A percentile compares a stretch with the other conserved stretches of the same genome.
phyloP scores from a whole-genome alignment of 176 grass and related monocot genomes.

The Triticum timopheevii region DNA sequence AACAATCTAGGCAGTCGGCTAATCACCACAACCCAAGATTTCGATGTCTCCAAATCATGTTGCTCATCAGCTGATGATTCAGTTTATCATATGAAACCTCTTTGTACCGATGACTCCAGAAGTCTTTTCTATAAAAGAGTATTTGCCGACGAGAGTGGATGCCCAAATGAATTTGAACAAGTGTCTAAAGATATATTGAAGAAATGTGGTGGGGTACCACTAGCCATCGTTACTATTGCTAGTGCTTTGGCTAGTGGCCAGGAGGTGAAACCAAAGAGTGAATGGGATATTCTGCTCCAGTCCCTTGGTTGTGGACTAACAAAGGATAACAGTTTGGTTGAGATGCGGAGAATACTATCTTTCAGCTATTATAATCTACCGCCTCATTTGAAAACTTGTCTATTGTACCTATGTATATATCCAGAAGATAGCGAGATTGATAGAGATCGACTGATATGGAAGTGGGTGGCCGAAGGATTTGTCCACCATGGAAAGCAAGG shows the following conservation, averaged over 20 bases:
- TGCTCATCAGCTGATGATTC: neutral
- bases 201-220: neutral
- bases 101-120: neutral
- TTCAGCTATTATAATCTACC: neutral
- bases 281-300: neutral
- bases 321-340: neutral
- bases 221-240: neutral
- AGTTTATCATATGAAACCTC: neutral
- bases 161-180: neutral
- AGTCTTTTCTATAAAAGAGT: neutral
- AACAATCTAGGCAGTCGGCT: neutral
- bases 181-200: neutral
- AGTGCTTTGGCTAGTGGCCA: neutral
- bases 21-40: neutral
- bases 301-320: neutral
- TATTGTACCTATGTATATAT: neutral
- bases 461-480: neutral
- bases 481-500: neutral
- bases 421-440: neutral
- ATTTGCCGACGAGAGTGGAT: neutral
- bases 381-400: neutral
- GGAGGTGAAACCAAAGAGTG: fast-evolving
- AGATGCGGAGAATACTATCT: neutral
- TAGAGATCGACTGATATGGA: neutral
- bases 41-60: neutral